Evolutionary conservation across 306 rosid genomes (phyloP), one percentile per base, ranked within the genome.

Genomic region (Castanea sativa): DNA sequence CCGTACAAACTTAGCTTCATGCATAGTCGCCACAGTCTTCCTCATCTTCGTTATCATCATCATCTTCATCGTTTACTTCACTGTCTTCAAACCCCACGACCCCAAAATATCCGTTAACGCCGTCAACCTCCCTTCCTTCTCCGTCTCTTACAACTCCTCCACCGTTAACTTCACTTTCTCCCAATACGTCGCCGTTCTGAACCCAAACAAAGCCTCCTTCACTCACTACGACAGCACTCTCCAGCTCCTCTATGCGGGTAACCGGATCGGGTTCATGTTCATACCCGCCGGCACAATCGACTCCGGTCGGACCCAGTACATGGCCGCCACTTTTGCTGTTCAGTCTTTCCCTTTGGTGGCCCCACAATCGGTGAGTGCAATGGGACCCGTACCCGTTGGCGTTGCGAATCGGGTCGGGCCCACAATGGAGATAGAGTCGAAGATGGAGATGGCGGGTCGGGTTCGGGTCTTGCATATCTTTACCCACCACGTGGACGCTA

Each of bases 1-100:
- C 19, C 85, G 95, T 6, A 91, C 98, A n/a, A 95, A 92, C 94
- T 77, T 95, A 0, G 99, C 99, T 1, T 95, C 99, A 0, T 95
- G 99, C 79, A 35, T 89, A 4, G 98, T 92, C 1, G 99, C 99
- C 71, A 86, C 95, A 8, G 65, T 92, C 72, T 92, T 92, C 91
- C 73, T 95, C 10, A 32, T 88, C 30, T 88, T 92, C 88, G 19
- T 92, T 2, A 25, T 92, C 59, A 87, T 92, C 64, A 71, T 87
- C 41, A 15, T 83, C 70, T 84, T 89, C 79, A 80, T 90, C 15
- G 90, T 94, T 70, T 94, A 91, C 86, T 91, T 90, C 85, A 86
- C 91, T 13, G 83, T 92, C 55, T 95, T 95, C 86, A 95, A 91
- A 67, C 98, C 98, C 1, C 89, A 90, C 21, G 89, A 90, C 71